Conservation (phyloP, 2,329 filamentous ascomycete genomes). For the Talaromyces atroroseus region DNA sequence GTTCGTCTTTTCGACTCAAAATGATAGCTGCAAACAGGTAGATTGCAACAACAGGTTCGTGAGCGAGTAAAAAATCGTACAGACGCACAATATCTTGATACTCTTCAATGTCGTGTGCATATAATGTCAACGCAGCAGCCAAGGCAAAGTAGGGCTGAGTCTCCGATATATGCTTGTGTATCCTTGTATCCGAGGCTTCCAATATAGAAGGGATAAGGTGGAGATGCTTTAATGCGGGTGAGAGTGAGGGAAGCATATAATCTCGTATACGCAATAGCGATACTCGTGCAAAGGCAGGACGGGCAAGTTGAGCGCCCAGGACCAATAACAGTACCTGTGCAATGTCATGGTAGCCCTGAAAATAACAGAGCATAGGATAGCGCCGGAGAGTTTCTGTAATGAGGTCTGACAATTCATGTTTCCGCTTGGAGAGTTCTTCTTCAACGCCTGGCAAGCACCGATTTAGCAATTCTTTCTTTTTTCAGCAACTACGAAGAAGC, state of each 20-base stretch:
- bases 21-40: constrained; percentile 92
- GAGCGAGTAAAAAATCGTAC: constrained; percentile 86
- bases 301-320: constrained; percentile 58
- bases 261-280: constrained; percentile 88
- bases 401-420: constrained; percentile 69
- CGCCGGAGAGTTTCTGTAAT: constrained; percentile 76
- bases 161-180: constrained; percentile 69
- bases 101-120: constrained; percentile 89
- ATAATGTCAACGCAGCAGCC: constrained; percentile 89
- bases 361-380: constrained; percentile 83
- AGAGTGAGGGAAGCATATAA: constrained; percentile 89
- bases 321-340: constrained; percentile 92
- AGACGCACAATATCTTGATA: constrained; percentile 84
- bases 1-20: constrained; percentile 69
- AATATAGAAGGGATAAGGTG: constrained; percentile 79
- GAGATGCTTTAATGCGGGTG: constrained; percentile 78
- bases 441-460: constrained; percentile 53
- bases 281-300: constrained; percentile 66
- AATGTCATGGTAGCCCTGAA: constrained; percentile 98
- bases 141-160: constrained; percentile 89
- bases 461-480: neutral
- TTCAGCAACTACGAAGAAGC: neutral
- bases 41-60: constrained; percentile 79
- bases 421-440: constrained; percentile 63
- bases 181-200: constrained; percentile 60